Percentiles rank a stretch among this genome's conserved stretches.
phyloP scores from a whole-genome alignment of 345 rosid genomes.

The Aegle marmelos region DNA sequence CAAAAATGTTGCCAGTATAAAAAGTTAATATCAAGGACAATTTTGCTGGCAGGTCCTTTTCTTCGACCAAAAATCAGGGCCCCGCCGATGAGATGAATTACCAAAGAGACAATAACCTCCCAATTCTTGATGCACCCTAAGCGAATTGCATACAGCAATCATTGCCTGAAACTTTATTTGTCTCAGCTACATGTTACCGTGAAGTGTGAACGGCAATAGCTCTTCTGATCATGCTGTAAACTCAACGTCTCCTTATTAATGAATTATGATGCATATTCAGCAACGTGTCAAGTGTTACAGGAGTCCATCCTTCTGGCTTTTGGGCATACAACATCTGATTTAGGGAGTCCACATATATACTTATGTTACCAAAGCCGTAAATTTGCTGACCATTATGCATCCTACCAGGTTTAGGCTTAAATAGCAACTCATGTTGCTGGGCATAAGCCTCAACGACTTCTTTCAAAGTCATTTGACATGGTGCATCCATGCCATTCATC shows the following conservation, averaged over 20 bases:
- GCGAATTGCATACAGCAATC: neutral
- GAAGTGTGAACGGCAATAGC: neutral
- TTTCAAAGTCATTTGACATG: constrained; percentile 57
- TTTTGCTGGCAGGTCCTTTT: neutral
- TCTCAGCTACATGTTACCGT: neutral
- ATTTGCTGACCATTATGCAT: constrained; percentile 78
- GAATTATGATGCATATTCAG: constrained; percentile 69
- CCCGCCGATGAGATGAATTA: neutral
- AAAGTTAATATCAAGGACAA: neutral
- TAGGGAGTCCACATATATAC: constrained; percentile 61
- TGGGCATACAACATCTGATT: constrained; percentile 72
- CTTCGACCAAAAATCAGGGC: neutral
- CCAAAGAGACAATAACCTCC: neutral
- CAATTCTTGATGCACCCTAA: neutral
- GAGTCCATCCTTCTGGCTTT: constrained; percentile 65
- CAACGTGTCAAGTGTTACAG: constrained; percentile 68
- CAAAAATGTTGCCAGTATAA: neutral
- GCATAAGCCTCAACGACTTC: constrained; percentile 87
- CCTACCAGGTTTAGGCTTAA: constrained; percentile 77
- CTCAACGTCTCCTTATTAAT: constrained; percentile 45
- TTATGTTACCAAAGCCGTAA: constrained; percentile 81
- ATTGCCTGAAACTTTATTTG: neutral
- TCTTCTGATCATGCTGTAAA: neutral
- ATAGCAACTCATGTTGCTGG: constrained; percentile 71
- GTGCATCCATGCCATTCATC: constrained; percentile 34